Evolutionary conservation across 495 filamentous ascomycete species (phyloP), one percentile per base, ranked within the genome.

Genomic region (Umbilicaria muhlenbergii): DNA sequence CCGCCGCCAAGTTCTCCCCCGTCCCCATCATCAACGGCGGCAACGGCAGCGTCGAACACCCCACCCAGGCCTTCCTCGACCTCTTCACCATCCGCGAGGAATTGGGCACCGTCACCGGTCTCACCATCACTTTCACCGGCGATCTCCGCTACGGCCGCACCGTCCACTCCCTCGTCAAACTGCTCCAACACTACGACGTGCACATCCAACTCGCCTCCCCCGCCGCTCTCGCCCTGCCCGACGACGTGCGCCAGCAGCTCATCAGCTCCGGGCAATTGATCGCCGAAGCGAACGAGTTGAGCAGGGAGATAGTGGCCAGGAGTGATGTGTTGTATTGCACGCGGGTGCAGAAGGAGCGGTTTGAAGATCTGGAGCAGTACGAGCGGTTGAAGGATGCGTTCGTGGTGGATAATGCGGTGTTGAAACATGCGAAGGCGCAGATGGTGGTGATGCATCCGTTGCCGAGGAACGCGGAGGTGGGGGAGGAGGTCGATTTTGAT

Each of bases 71-170:
- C 4, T 87, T 98, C 77, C 72, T 95, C n/a, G 91, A 98, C 55
- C 76, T 98, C 49, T 96, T 94, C 71, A 98, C 91, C 33, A 95
- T 98, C 60, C 80, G 92, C 43, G 87, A 98, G 63, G 91, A 98
- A 64, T 71, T 96, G 15, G 91, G 91, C 43, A 94, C 86, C 4
- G 89, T 96, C 41, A 84, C 83, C 51, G 87, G 86, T 34, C 68
- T 96, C 48, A 94, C 85, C 39, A 89, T 98, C 59, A 98, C 91
- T 41, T 98, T 98, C 59, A 74, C 79, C 40, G 91, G 91, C 53
- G 91, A 98, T 54, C 75, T 98, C 35, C 77, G 78, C 49, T 91
- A 94, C 61, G 91, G 91, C 36, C 80, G 91, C 40, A 86, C 92
- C 1, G 87, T 98, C 19, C 91, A 98, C 68, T 93, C 86, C 32